Base-by-base conservation (phyloP, 305 asterid species). In the Fraxinus xanthoxyloides region DNA sequence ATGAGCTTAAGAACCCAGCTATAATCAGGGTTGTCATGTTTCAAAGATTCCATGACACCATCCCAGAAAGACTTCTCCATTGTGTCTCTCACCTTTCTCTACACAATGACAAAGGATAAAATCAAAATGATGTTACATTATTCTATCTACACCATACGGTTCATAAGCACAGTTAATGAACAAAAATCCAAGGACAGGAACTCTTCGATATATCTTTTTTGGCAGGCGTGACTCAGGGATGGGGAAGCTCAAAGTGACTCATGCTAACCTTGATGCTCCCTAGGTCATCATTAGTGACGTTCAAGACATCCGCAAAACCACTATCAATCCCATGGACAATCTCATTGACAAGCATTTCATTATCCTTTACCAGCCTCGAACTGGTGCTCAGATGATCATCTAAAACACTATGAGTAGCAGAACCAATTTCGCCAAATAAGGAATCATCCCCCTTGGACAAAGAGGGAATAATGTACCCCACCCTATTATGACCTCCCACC, bases 1-100 rank as follows among this genome's bases (percentile, higher is more conserved):
- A 84, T 59, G 24, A 80, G 86, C 7, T 84, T 81, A 81, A 83
- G 73, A 72, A 79, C 77, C 82, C 86, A 75, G 75, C 78, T 46
- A 69, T 79, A 75, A 63, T 79, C 82, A 31, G 83, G 83, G 40
- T 34, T 30, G 54, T 75, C 82, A 80, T 79, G 83, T 31, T 79
- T 79, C 77, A 83, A 40, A 75, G 86, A 79, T 65, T 83, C 81
- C 83, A 79, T 79, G 82, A 83, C 83, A 30, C 80, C 78, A 79
- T 79, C 86, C 86, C 86, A 83, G 54, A 83, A 83, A 79, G 86
- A 83, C 73, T 83, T 80, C 77, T 83, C 86, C 83, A 79, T 75
- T 8, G 75, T 79, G 36, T 79, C 83, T 32, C 79, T 83, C 80
- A 75, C 77, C 38, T 51, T 75, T 74, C 81, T 76, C 86, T 83